Base-by-base conservation (phyloP, 768 basidiomycete genomes). In the Lentinus brumalis region DNA sequence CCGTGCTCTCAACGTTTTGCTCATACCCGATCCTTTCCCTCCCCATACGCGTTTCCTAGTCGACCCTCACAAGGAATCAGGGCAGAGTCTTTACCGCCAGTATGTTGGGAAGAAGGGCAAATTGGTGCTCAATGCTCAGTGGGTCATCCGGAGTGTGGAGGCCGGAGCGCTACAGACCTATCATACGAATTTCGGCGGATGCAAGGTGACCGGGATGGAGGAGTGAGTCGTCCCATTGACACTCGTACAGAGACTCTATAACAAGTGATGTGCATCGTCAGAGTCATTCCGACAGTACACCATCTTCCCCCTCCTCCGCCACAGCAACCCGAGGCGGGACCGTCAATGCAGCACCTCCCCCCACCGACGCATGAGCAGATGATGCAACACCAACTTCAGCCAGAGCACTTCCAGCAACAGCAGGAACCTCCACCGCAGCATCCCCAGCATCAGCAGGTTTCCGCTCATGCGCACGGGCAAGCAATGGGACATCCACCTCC, bases 81-180 rank as follows among this genome's bases (percentile, higher is more conserved):
- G 92, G 3, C 91, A 93, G 71, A 92, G 86, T 67, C 73, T 94
- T 3, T 92, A 84, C 73, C 83, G 89, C 46, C 89, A 92, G 68
- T 93, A 91, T 72, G 83, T 82, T 1, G 82, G 83, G 47, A 93
- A 92, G 75, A 92, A 91, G 74, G 85, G 83, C 42, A 93, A 93
- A 72, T 77, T 92, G 47, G 84, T 94, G 2, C 83, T 94, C 7
- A 81, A 85, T 67, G 81, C 83, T 5, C 82, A 83, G 49, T 94
- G 92, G 92, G 81, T 92, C 21, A 81, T 83, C 51, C 88, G 91
- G 69, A 94, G 92, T 67, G 79, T 94, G 66, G 84, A 86, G 66
- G 75, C 81, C 6, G 82, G 84, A 53, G 80, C 82, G 47, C 78
- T 94, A 38, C 88, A 91, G 71, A 91, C 89, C 0, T 93, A 87